Percentiles rank a stretch among this genome's conserved stretches.
These are phyloP conservation scores for Tripterygium wilfordii DNA, from an alignment of 177 flowering plant species.

Conservation along the genomic window DNA sequence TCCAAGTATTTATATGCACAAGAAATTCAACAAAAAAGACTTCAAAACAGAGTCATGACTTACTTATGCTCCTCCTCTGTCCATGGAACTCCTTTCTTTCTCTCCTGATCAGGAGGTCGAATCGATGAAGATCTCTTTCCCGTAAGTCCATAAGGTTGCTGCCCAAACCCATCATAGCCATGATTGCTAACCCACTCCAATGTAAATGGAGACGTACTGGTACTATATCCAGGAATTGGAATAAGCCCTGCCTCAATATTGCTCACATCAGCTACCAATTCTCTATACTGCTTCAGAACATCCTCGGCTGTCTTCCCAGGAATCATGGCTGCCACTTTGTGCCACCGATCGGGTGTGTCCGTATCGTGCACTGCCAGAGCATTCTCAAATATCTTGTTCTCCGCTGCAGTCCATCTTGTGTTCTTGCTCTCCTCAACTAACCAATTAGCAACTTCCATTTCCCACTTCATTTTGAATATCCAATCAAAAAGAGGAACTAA, in stretches of 20 bases:
- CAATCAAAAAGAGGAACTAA: not conserved
- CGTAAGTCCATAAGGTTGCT: slow-evolving; percentile 21
- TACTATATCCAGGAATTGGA: slow-evolving; percentile 43
- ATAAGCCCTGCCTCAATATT: slow-evolving; percentile 57
- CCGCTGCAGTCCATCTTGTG: slow-evolving; percentile 48
- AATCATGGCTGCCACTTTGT: slow-evolving; percentile 51
- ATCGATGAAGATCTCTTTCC: slow-evolving; percentile 34
- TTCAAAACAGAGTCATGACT: slow-evolving; percentile 4
- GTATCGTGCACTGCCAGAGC: slow-evolving; percentile 52
- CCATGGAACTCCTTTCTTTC: slow-evolving; percentile 78
- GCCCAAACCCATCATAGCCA: slow-evolving; percentile 36
- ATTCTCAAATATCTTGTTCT: slow-evolving; percentile 62
- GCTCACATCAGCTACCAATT: slow-evolving; percentile 48
- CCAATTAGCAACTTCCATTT: slow-evolving; percentile 45
- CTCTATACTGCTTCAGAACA: slow-evolving; percentile 52
- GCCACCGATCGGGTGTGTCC: slow-evolving; percentile 60
- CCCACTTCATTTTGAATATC: slow-evolving; percentile 36
- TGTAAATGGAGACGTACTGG: slow-evolving; percentile 39
- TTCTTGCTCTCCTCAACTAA: slow-evolving; percentile 25
- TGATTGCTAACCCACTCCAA: slow-evolving; percentile 41
- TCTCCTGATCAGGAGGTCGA: slow-evolving; percentile 45
- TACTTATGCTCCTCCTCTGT: slow-evolving; percentile 76
- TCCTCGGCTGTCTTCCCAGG: slow-evolving; percentile 60
- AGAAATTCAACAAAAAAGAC: not conserved
- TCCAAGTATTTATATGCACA: not conserved